Percentiles rank a stretch among this genome's conserved stretches.
phyloP scores from a whole-genome alignment of 768 basidiomycete genomes.

The Suillus luteus region DNA sequence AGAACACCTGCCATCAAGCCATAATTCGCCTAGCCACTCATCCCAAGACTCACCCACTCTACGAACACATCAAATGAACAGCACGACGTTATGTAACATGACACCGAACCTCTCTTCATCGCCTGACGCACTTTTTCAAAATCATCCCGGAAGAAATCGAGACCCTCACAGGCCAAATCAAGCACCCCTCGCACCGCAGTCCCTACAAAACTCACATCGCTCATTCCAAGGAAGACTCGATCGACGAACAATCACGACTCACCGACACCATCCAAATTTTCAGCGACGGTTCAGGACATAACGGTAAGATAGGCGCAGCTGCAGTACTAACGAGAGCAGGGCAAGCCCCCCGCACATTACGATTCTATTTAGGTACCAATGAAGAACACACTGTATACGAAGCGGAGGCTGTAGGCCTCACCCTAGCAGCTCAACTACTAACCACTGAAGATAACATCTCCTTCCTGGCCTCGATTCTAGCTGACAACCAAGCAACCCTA shows the following conservation, averaged over 20 bases:
- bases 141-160: no score
- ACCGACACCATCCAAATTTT: background rate
- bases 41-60: background rate
- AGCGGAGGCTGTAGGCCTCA: constrained; percentile 19
- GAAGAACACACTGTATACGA: constrained; percentile 24
- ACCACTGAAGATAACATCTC: background rate
- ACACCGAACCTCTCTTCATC: no score
- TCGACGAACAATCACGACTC: background rate
- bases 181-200: background rate
- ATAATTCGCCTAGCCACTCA: constrained; percentile 20
- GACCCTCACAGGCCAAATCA: no score
- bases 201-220: background rate
- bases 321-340: background rate
- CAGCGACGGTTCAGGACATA: background rate
- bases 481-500: constrained; percentile 11
- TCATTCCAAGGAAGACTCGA: background rate
- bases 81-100: background rate
- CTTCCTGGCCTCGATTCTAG: background rate
- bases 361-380: constrained; percentile 10
- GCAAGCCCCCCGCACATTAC: background rate
- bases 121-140: no score
- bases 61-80: background rate
- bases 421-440: constrained; percentile 17
- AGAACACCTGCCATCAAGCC: constrained; percentile 8
- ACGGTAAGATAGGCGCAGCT: background rate